Evolutionary conservation across 768 basidiomycete species (phyloP), one percentile per base, ranked within the genome.

Genomic region (Chlorophyllum brunneum): DNA sequence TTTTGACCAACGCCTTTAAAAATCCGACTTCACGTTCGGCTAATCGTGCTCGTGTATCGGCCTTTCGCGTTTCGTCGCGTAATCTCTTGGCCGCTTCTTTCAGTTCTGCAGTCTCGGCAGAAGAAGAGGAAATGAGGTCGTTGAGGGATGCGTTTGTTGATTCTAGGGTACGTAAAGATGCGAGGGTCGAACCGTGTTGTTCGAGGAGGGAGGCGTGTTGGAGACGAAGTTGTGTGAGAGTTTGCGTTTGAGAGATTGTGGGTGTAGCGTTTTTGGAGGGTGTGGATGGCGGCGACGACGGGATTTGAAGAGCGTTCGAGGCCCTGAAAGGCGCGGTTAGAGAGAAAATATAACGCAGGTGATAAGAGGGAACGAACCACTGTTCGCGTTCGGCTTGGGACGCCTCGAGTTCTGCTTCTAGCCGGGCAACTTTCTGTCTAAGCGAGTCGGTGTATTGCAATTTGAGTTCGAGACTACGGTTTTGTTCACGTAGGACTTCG

Each of bases 401-500:
- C 0, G 79, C 85, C 8, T 83, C 84, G 0, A 88, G 66, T 59
- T 88, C 84, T 0, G 78, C 86, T 58, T 88, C 85, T 27, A 88
- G 65, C 36, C 67, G 67, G 1, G 77, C 79, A 0, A 81, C 75
- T 57, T 73, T 71, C 59, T 79, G 80, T 23, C 83, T 68, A 47
- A 88, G 62, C 33, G 76, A 76, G 16, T 87, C 83, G 31, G 78
- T 65, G 1, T 68, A 69, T 11, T 57, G 59, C 6, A 83, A 66
- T 58, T 77, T 83, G 13, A 68, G 65, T 61, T 88, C 80, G 38
- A 92, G 64, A 0, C 74, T 73, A 4, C 81, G 73, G 56, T 90
- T 89, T 67, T 92, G 86, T 62, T 92, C 90, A 27, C 78, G 72
- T 30, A 92, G 61, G 2, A 92, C 82, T 54, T 88, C 87, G 2